These are phyloP conservation scores for Xylaria castorea DNA, from an alignment of 495 filamentous ascomycete genomes.

Conservation along the genomic window DNA sequence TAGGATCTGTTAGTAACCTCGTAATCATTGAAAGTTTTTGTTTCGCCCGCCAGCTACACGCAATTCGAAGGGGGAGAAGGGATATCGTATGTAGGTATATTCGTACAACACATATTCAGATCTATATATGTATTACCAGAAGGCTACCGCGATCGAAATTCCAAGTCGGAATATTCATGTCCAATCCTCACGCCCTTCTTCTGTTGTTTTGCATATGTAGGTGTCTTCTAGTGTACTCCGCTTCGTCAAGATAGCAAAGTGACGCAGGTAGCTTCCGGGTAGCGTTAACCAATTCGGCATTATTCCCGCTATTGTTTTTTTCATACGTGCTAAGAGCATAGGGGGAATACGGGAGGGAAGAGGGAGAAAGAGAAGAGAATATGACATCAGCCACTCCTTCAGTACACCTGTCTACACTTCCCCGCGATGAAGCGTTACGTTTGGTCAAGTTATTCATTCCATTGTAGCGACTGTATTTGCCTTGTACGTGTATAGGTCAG, in stretches of 20 bases:
- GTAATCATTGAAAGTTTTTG: background rate
- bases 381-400: too few relatives aligned
- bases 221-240: too few relatives aligned
- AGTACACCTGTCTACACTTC: background rate
- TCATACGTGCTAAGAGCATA: too few relatives aligned
- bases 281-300: background rate
- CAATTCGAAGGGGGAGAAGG: background rate
- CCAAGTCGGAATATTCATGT: too few relatives aligned
- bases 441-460: background rate
- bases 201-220: too few relatives aligned
- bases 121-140: background rate
- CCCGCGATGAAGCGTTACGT: background rate
- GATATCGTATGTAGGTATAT: background rate
- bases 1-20: background rate
- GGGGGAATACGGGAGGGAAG: too few relatives aligned
- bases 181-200: too few relatives aligned
- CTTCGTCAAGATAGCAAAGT: background rate
- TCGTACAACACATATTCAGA: background rate
- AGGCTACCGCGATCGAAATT: too few relatives aligned
- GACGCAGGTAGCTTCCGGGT: background rate
- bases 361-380: too few relatives aligned
- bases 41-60: background rate
- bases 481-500: background rate
- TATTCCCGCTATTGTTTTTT: background rate
- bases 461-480: background rate